A percentile compares a stretch with the other conserved stretches of the same genome.
Conservation (phyloP, 306 rosid genomes). For the Benincasa hispida region DNA sequence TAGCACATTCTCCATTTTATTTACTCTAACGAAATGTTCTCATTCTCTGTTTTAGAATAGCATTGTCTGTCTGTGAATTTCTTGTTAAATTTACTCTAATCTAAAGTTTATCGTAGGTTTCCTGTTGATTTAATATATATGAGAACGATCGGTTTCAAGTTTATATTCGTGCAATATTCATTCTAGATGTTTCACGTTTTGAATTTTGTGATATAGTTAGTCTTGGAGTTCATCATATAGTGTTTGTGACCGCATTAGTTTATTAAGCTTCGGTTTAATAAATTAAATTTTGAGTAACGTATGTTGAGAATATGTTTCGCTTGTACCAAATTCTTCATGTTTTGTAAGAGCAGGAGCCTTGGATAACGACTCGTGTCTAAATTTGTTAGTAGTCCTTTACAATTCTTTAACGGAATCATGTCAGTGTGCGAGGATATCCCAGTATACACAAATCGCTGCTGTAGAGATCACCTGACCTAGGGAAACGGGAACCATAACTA, state of each 20-base stretch:
- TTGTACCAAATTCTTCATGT: not conserved
- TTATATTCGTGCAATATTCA: not conserved
- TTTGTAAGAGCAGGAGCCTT: not conserved
- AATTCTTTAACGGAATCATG: not conserved
- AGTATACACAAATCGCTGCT: not conserved
- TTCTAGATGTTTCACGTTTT: not conserved
- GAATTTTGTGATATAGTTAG: not conserved
- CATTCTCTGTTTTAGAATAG: not conserved
- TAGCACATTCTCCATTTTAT: not conserved
- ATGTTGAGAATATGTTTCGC: not conserved
- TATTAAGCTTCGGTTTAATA: not conserved
- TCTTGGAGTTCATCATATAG: not conserved
- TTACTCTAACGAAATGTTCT: not conserved
- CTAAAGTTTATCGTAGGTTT: not conserved
- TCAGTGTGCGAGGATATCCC: not conserved
- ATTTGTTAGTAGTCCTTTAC: not conserved
- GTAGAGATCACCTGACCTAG: not conserved
- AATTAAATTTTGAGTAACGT: not conserved
- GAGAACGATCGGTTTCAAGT: not conserved
- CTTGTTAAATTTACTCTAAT: not conserved
- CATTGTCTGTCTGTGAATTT: not conserved
- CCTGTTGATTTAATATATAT: not conserved
- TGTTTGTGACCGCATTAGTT: not conserved
- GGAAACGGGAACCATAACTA: not conserved
- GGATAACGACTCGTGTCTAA: not conserved